Conservation (phyloP, 352 stramenopile genomes). For the Globisporangium uncinulatum region DNA sequence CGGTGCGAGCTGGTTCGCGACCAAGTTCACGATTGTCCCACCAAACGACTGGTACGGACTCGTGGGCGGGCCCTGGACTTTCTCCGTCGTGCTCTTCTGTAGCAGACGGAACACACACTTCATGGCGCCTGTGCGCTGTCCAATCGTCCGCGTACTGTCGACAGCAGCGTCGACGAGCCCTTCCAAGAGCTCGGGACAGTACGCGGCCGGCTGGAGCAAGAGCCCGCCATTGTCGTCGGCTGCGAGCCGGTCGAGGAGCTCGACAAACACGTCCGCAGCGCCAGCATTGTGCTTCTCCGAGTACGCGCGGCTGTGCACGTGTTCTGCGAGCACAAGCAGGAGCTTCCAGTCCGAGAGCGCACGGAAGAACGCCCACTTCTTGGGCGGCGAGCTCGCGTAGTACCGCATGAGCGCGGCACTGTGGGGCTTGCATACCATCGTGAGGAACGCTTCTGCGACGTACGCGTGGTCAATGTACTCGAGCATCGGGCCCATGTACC, state of each 20-base stretch:
- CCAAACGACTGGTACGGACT: conserved; percentile 85
- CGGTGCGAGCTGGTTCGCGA: conserved; percentile 73
- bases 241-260: conserved; percentile 81
- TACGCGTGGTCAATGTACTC: conserved; percentile 71
- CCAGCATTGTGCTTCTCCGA: conserved; percentile 68
- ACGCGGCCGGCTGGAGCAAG: conserved; percentile 78
- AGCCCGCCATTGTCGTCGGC: conserved; percentile 87
- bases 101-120: conserved; percentile 73
- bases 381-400: conserved; percentile 59
- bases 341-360: conserved; percentile 86
- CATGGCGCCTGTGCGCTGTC: conserved; percentile 79
- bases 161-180: conserved; percentile 67
- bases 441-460: conserved; percentile 84
- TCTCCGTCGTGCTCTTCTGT: conserved; percentile 69
- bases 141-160: conserved; percentile 32
- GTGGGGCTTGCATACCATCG: conserved; percentile 83
- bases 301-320: conserved; percentile 65
- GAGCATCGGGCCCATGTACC: conserved; percentile 86
- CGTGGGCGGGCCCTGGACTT: conserved; percentile 71
- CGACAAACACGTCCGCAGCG: conserved; percentile 84
- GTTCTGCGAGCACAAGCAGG: conserved; percentile 74
- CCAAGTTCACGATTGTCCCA: conserved; percentile 78
- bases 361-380: conserved; percentile 88
- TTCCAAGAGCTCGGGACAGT: conserved; percentile 81
- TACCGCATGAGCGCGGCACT: conserved; percentile 62